phyloP scores from a whole-genome alignment of 164 flowering plant species.

The Pachysandra terminalis region DNA sequence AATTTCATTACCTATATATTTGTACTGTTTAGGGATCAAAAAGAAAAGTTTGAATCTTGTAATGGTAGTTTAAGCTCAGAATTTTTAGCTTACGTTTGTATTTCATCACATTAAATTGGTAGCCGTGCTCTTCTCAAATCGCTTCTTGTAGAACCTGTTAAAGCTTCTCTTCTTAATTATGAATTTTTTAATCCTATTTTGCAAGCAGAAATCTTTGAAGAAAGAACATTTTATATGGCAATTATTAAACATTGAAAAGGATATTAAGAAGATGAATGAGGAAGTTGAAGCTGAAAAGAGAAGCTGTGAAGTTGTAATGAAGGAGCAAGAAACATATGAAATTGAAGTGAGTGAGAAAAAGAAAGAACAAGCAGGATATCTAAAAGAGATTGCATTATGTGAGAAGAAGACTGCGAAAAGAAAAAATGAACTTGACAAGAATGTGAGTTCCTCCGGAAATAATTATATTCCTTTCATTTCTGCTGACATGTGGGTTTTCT shows the following conservation, averaged over 20 bases:
- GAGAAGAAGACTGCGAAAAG: constrained; percentile 69
- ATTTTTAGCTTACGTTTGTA: background rate
- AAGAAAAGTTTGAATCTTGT: background rate
- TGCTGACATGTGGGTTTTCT: constrained; percentile 1
- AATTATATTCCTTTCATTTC: background rate
- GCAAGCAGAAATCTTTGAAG: constrained; percentile 84
- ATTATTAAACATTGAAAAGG: constrained; percentile 65
- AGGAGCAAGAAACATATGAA: constrained; percentile 56
- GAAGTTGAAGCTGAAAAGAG: constrained; percentile 68
- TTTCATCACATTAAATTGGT: background rate
- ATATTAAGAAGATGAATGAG: constrained; percentile 44
- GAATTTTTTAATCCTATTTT: background rate
- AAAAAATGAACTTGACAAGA: constrained; percentile 67
- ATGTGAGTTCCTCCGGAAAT: constrained; percentile 42
- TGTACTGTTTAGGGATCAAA: background rate
- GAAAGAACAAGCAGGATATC: constrained; percentile 67
- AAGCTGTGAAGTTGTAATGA: constrained; percentile 42
- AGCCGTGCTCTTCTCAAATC: background rate
- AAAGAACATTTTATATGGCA: constrained; percentile 87
- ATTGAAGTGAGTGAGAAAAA: constrained; percentile 52
- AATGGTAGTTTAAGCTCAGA: background rate
- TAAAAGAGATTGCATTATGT: constrained; percentile 62
- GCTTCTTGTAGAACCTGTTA: background rate
- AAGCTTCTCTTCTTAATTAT: background rate
- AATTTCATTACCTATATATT: too few species aligned